Evolutionary conservation across 768 basidiomycete genomes (phyloP), one percentile per base, ranked within the genome.

Genomic region (Coprinopsis marcescibilis): DNA sequence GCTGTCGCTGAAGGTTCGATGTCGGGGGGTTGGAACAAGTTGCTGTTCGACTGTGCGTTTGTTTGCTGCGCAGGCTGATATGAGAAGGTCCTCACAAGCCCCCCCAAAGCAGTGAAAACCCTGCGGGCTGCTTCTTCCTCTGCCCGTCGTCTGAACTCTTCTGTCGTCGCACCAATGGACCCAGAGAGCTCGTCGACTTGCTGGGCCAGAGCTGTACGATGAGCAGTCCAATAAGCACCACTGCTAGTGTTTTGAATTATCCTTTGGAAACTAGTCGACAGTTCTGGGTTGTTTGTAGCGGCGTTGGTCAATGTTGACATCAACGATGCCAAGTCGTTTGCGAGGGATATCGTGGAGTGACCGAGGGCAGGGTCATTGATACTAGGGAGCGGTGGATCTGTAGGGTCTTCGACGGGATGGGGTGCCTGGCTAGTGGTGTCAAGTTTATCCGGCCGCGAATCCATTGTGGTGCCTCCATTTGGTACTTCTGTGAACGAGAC

Each of bases 201-300:
- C 17, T 76, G 75, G 6, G 78, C 73, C 35, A 87, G 61, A 2
- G 75, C 66, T 7, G 76, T 75, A 39, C 81, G 76, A 55, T 87
- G 83, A 23, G 71, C 61, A 27, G 66, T 61, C 85, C 84, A 90
- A 58, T 90, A 89, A 7, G 74, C 68, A 19, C 85, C 87, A 42
- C 68, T 77, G 4, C 72, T 68, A 3, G 81, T 68, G 53, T 89
- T 85, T 41, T 67, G 66, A 36, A 80, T 60, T 26, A 90, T 76
- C 57, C 76, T 81, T 47, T 78, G 80, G 46, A 90, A 59, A 35
- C 74, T 75, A 46, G 85, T 81, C 2, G 82, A 75, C 10, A 90
- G 61, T 52, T 90, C 85, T 3, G 88, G 88, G 54, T 89, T 84
- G 4, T 76, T 61, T 0, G 75, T 66, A 34, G 89, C 59, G 24